phyloP scores from a whole-genome alignment of 2,329 filamentous ascomycete genomes.

The Fusarium verrucosum region DNA sequence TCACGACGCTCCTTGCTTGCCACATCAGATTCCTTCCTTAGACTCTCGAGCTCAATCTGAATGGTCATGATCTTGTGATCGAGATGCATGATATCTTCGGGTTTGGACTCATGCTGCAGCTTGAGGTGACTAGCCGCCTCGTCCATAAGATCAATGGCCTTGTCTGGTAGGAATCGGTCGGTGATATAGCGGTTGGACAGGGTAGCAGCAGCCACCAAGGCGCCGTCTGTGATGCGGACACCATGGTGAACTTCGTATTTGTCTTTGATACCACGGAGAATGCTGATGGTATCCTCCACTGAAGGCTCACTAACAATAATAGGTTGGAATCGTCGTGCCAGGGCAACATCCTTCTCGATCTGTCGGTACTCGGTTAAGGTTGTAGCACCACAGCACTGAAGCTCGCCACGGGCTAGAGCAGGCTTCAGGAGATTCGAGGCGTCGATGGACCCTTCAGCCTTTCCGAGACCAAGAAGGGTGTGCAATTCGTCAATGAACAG shows the following conservation, averaged over 20 bases:
- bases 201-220: conserved; percentile 88
- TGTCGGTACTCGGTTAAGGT: conserved; percentile 90
- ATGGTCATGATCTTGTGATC: conserved; percentile 97
- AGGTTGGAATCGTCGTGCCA: conserved; percentile 92
- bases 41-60: conserved; percentile 93
- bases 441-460: conserved; percentile 95
- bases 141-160: conserved; percentile 96
- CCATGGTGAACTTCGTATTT: conserved; percentile 98
- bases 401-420: conserved; percentile 87
- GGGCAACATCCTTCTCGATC: conserved; percentile 95
- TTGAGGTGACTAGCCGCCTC: conserved; percentile 92
- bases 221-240: conserved; percentile 91
- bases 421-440: conserved; percentile 95
- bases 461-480: conserved; percentile 88
- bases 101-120: conserved; percentile 95
- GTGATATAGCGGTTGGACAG: conserved; percentile 97
- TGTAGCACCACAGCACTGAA: conserved; percentile 95
- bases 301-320: conserved; percentile 92
- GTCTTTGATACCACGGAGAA: conserved; percentile 95
- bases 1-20: conserved; percentile 87
- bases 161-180: conserved; percentile 94
- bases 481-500: conserved; percentile 96
- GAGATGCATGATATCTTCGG: conserved; percentile 89
- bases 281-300: conserved; percentile 93
- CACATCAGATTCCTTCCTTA: conserved; percentile 93